These are phyloP conservation scores for Boletus sp. DNA, from an alignment of 1,284 basidiomycete genomes.

Conservation along the genomic window DNA sequence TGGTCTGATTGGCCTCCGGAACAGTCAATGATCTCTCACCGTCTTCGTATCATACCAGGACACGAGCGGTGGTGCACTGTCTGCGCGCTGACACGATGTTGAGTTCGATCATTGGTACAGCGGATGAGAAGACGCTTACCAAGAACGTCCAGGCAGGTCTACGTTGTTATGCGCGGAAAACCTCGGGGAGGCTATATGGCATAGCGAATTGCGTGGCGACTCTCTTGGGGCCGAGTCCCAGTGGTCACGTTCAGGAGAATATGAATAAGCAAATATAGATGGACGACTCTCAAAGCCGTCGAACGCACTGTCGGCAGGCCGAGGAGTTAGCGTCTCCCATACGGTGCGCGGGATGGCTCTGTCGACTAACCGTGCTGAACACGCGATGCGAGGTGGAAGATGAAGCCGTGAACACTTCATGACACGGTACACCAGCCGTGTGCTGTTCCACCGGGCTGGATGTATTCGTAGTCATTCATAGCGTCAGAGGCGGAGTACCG, in stretches of 20 bases:
- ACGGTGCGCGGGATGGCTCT: not conserved
- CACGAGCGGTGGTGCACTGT: conserved; percentile 22
- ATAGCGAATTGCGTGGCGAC: not conserved
- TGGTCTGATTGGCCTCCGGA: not conserved
- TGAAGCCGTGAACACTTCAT: conserved; percentile 2
- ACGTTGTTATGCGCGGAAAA: conserved; percentile 11
- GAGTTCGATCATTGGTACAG: not conserved
- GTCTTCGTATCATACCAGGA: not conserved
- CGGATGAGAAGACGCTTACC: conserved; percentile 27
- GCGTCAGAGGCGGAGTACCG: conserved; percentile 2
- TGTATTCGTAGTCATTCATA: conserved; percentile 2
- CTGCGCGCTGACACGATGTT: conserved; percentile 77
- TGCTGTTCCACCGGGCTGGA: not conserved
- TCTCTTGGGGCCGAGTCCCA: not conserved
- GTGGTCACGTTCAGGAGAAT: conserved; percentile 1
- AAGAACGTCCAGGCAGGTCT: conserved; percentile 34
- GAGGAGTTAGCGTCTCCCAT: conserved; percentile 3
- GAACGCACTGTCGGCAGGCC: conserved; percentile 1
- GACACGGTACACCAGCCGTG: conserved; percentile 6
- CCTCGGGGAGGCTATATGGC: conserved; percentile 2
- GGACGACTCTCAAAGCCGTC: conserved; percentile 7
- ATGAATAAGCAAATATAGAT: conserved; percentile 12
- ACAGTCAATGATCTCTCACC: not conserved
- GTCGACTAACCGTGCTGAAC: conserved; percentile 1
- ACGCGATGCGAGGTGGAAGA: not conserved